Evolutionary conservation across 2,329 filamentous ascomycete genomes (phyloP), one percentile per base, ranked within the genome.

Genomic region (Arthrobotrys entomopaga): DNA sequence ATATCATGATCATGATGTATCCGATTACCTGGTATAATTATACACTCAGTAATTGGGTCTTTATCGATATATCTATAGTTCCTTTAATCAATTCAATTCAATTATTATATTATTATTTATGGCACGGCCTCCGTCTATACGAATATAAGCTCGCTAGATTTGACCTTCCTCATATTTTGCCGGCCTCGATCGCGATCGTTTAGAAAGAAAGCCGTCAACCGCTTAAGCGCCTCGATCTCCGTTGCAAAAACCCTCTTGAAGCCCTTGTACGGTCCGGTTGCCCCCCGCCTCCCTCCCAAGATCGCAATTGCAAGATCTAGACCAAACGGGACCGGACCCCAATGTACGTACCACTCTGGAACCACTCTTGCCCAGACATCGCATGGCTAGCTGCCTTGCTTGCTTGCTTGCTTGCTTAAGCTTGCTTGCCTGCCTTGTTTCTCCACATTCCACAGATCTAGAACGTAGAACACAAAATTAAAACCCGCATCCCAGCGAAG

Each of bases 401-500:
- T 49, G 38, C 57, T 63, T 52, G n/a, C 58, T 63, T 58, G 26
- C 64, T 34, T 49, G 38, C 57, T 63, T 52, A n/a, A n/a, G n/a
- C 58, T 63, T 58, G 26, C 64, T 34, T 49, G 38, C 57, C 56
- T 52, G 56, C 50, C 57, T 58, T 20, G 53, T 42, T 56, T 46
- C 65, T 63, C 64, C 65, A 61, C 65, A 69, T 69, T 69, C 65
- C 58, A 57, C 50, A 74, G 63, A 74, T 74, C 70, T 74, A 74
- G 70, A 74, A 60, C 63, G 34, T 50, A 70, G 29, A n/a, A 34
- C 29, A 34, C 29, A 6, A 34, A 34, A 34, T 34, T 34, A 34
- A 34, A 34, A 34, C 29, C 29, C 29, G 29, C 60, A 64, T 24
- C 49, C 40, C 46, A 61, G 42, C 29, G 29, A 34, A 34, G 29